Percentiles rank a stretch among this genome's conserved stretches.
These are phyloP conservation scores for Suillus sp. DNA, from an alignment of 768 basidiomycete species.

Conservation along the genomic window DNA sequence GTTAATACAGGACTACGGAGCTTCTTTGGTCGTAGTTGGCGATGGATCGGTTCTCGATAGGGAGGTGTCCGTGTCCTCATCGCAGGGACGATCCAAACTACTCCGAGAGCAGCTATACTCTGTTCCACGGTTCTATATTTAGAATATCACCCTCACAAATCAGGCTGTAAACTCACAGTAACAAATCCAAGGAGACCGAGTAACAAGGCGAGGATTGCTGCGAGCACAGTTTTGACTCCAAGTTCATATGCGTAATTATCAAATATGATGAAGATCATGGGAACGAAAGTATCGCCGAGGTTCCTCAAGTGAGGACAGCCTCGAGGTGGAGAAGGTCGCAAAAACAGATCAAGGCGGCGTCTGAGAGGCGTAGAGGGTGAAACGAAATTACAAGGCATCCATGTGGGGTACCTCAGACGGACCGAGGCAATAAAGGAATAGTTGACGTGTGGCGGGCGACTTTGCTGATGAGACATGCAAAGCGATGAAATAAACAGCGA, in stretches of 20 bases:
- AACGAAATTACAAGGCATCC: constrained; percentile 11
- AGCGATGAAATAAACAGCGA: background rate
- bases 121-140: constrained; percentile 9
- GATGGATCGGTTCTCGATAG: constrained; percentile 22
- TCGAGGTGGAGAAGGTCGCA: background rate
- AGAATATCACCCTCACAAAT: background rate
- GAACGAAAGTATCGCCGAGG: background rate
- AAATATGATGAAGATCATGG: constrained; percentile 15
- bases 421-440: background rate
- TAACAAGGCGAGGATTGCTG: constrained; percentile 27
- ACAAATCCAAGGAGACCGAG: constrained; percentile 29
- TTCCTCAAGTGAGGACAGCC: background rate
- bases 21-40: constrained; percentile 10
- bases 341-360: constrained; percentile 1
- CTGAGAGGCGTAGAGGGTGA: constrained; percentile 10
- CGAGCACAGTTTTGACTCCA: constrained; percentile 17
- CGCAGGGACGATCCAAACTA: constrained; percentile 27
- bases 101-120: constrained; percentile 30
- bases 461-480: background rate
- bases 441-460: background rate
- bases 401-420: constrained; percentile 5
- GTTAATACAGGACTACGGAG: background rate
- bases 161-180: constrained; percentile 19
- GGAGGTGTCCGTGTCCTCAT: constrained; percentile 18
- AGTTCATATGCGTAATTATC: constrained; percentile 11